Evolutionary conservation across 495 filamentous ascomycete genomes (phyloP), one percentile per base, ranked within the genome.

Genomic region (Melanomma pulvis-pyrius): DNA sequence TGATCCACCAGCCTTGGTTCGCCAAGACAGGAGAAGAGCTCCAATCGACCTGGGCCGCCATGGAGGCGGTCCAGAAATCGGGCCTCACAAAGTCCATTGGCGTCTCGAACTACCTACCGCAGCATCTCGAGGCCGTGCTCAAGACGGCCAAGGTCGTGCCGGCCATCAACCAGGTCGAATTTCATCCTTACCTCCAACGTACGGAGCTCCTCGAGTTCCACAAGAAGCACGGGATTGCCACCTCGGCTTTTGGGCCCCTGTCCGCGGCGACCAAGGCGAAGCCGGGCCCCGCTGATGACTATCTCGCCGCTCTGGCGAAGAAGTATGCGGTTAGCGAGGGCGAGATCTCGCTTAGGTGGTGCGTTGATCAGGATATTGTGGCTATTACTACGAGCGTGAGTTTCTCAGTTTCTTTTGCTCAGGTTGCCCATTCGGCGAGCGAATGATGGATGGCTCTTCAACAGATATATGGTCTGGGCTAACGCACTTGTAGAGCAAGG

Each of bases 111-210:
- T 96, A 86, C 77, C 71, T 90, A 12, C 79, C 85, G 34, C 74
- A 78, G 36, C 83, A 96, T 71, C 79, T 97, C 19, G 84, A 92
- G 70, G 80, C 82, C 1, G 83, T 88, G 39, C 76, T 96, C 13
- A 76, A 85, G 59, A 90, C 86, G 0, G 87, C 89, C 21, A 86
- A 79, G 44, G 73, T 84, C 22, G 73, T 79, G 13, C 92, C 92
- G 0, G 85, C 80, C 1, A 82, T 92, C 70, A 96, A 97, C 76
- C 92, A 96, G 80, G 90, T 96, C 65, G 92, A 97, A 76, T 93
- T 84, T 71, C 90, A 96, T 71, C 89, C 91, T 0, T 96, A 97
- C 74, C 81, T 96, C 36, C 92, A 96, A 75, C 92, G 88, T 74
- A 79, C 78, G 2, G 76, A 78, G n/a, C 81, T 96, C 17, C 41